Conservation (phyloP, 1,284 basidiomycete species). For the Fomitopsis pinicola region DNA sequence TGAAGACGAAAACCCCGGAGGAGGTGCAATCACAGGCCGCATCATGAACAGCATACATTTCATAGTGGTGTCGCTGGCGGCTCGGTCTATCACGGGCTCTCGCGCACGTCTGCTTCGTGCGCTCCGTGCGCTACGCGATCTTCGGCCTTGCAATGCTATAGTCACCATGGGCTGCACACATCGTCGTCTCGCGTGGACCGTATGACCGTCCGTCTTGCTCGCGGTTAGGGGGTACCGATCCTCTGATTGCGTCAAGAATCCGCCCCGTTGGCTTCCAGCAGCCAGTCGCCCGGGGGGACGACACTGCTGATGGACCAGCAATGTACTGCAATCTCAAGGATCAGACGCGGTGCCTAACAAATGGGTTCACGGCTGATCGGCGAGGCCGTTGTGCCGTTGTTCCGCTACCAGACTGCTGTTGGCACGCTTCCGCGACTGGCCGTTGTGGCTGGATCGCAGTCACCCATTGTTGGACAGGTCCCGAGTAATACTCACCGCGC, state of each 20-base stretch:
- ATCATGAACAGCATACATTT: background rate
- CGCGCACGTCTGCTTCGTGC: background rate
- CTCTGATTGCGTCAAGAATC: background rate
- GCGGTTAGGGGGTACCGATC: background rate
- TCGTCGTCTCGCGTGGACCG: background rate
- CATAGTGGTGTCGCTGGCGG: background rate
- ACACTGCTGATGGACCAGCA: background rate
- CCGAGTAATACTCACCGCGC: background rate
- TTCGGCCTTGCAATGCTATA: background rate
- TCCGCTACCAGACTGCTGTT: background rate
- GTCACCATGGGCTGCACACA: background rate
- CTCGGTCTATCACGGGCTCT: background rate
- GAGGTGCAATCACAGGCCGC: conserved; percentile 32
- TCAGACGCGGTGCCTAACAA: background rate
- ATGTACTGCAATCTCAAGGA: background rate
- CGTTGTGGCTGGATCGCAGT: background rate
- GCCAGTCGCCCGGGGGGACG: background rate
- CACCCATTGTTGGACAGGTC: background rate
- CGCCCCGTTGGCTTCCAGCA: background rate
- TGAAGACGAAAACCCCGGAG: conserved; percentile 65
- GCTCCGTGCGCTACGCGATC: background rate
- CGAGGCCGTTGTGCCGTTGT: background rate
- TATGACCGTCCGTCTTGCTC: background rate
- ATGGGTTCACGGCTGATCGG: background rate
- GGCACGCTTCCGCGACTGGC: background rate